Percentiles rank a stretch among this genome's conserved stretches.
Conservation (phyloP, 305 asterid genomes). For the Solanum hybrid region DNA sequence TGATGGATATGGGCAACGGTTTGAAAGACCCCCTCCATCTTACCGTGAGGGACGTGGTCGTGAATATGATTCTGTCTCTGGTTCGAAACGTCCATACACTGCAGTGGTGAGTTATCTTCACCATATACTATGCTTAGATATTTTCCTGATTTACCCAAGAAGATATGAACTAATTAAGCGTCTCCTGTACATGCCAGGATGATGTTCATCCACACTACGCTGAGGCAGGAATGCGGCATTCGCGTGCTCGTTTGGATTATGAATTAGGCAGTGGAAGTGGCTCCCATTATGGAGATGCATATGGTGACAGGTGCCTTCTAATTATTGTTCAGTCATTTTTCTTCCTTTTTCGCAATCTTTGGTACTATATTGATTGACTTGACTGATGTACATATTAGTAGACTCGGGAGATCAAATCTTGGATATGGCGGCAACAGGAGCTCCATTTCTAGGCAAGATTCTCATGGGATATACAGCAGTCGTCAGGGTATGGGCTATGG, state of each 20-base stretch:
- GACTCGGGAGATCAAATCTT: conserved; percentile 72
- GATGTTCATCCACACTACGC: conserved; percentile 76
- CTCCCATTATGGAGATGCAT: conserved; percentile 70
- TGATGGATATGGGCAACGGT: conserved; percentile 71
- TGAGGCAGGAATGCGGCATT: conserved; percentile 70
- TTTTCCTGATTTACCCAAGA: not conserved
- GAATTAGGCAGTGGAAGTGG: conserved; percentile 55
- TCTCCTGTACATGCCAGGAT: conserved; percentile 41
- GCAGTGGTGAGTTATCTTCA: conserved; percentile 45
- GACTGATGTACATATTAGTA: conserved; percentile 8
- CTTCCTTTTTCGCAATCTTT: not conserved
- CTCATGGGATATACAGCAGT: conserved; percentile 67
- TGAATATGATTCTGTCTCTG: conserved; percentile 71
- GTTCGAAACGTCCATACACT: conserved; percentile 85
- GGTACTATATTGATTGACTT: not conserved
- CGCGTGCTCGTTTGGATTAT: conserved; percentile 91
- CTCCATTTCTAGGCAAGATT: conserved; percentile 72
- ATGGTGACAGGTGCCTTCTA: conserved; percentile 57
- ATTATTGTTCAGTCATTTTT: not conserved
- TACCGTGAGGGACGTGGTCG: conserved; percentile 71
- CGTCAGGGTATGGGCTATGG: conserved; percentile 78
- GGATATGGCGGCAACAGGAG: conserved; percentile 75
- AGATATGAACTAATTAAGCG: not conserved
- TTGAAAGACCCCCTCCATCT: conserved; percentile 82
- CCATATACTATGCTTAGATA: not conserved